Evolutionary conservation across 2,329 filamentous ascomycete species (phyloP).

Genomic region (Aureobasidium sp.): DNA sequence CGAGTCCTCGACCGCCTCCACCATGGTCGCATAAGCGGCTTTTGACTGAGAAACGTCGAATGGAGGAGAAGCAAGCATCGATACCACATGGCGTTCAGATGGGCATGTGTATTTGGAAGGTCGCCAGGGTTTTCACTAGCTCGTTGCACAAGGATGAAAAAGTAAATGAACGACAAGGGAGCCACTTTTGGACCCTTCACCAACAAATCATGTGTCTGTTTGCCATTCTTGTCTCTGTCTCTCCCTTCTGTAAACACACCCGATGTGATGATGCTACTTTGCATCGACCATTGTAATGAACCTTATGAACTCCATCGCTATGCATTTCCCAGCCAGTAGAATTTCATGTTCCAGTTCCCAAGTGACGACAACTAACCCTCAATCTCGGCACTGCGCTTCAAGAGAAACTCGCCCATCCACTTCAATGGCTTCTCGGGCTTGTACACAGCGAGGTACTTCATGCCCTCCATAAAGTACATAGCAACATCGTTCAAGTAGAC

Average conservation of each 20-base stretch:
- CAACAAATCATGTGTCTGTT: conserved; percentile 14
- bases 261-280: neutral
- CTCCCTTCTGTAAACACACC: neutral
- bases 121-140: conserved; percentile 19
- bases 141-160: conserved; percentile 21
- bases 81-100: conserved; percentile 21
- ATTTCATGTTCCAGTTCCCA: conserved; percentile 1
- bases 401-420: conserved; percentile 54
- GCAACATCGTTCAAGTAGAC: conserved; percentile 56
- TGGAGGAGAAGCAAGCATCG: conserved; percentile 12
- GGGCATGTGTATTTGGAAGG: conserved; percentile 23
- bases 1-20: conserved; percentile 97
- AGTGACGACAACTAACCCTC: conserved; percentile 38
- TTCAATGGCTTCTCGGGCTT: conserved; percentile 58
- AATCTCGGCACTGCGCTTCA: conserved; percentile 52
- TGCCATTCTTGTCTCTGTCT: conserved; percentile 9
- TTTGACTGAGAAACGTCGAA: conserved; percentile 14
- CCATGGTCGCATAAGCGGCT: conserved; percentile 83
- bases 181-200: conserved; percentile 11
- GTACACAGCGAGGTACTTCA: conserved; percentile 56
- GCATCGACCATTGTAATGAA: conserved; percentile 1
- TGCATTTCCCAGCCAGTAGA: conserved; percentile 11
- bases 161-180: conserved; percentile 19
- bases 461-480: conserved; percentile 56
- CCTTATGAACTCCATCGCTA: conserved; percentile 21